Base-by-base conservation (phyloP, 2,329 filamentous ascomycete genomes). In the Fusarium sp. region DNA sequence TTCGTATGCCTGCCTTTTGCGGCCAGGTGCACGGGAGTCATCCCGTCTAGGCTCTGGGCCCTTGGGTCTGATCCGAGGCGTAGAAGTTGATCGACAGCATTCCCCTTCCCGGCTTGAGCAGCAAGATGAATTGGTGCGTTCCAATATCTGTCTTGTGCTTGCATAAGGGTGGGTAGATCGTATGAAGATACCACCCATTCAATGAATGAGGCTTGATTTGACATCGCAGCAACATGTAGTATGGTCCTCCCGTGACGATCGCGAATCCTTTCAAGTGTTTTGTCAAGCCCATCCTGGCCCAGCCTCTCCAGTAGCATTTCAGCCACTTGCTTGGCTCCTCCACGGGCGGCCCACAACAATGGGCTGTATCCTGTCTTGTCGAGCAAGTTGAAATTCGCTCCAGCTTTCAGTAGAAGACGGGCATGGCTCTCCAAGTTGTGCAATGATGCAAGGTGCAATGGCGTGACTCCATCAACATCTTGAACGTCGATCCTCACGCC, bases 1-100 rank as follows among this genome's bases (percentile, higher is more conserved):
- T 2, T 3, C 14, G 6, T 36, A 36, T 36, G 6, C 33, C 7
- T 14, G 7, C n/a, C 8, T 36, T 8, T 6, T 7, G 33, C 33
- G 14, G 33, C 33, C 33, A 36, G 4, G 33, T 36, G 33, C 33
- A 36, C n/a, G 14, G 33, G 33, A 8, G 14, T 2, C 3, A 0
- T 2, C n/a, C 33, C 33, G n/a, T 0, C 0, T n/a, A 0, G 0
- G n/a, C 3, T 7, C 14, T 1, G 1, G 14, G 1, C 6, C n/a
- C 14, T n/a, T 36, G 33, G 7, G 14, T 8, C 6, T 36, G 33
- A 36, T n/a, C 14, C 14, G 14, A n/a, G 33, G 14, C 3, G 14
- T 8, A 36, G 14, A 36, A 36, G 14, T n/a, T n/a, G 14, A 14
- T n/a, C 6, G 14, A 36, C 33, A n/a, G 33, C 14, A 4, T 36